phyloP scores from a whole-genome alignment of 164 flowering plant genomes.

The Akebia trifoliata region DNA sequence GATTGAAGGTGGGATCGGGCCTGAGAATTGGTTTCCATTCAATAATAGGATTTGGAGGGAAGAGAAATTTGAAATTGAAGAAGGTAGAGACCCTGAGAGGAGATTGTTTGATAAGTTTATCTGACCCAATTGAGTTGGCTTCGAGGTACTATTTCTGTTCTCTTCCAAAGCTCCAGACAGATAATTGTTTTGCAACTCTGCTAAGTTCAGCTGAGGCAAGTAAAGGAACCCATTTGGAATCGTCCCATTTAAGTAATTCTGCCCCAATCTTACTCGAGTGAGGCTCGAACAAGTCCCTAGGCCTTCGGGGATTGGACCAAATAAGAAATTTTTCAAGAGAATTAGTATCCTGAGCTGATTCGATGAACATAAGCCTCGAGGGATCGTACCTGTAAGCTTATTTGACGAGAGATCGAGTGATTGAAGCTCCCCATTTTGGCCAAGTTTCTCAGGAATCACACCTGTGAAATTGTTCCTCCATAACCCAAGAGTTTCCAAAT shows the following conservation, averaged over 20 bases:
- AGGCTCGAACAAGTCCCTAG: constrained; percentile 69
- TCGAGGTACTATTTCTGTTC: constrained; percentile 32
- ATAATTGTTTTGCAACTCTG: constrained; percentile 72
- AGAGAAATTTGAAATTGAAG: constrained; percentile 58
- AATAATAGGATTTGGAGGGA: constrained; percentile 62
- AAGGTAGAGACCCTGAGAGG: constrained; percentile 63
- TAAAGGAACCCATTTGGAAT: constrained; percentile 71
- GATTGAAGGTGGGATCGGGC: constrained; percentile 58
- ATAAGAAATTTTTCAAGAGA: constrained; percentile 68
- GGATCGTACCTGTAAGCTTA: constrained; percentile 90
- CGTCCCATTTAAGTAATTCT: constrained; percentile 87
- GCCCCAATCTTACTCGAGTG: constrained; percentile 66
- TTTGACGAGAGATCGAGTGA: constrained; percentile 79
- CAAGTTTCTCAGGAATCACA: constrained; percentile 60
- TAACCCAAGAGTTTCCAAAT: constrained; percentile 51
- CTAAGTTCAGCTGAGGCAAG: constrained; percentile 64
- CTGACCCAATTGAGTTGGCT: constrained; percentile 44
- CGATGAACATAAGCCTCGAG: constrained; percentile 51
- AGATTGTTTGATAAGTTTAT: constrained; percentile 72
- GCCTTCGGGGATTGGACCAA: constrained; percentile 77
- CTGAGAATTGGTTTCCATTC: constrained; percentile 60
- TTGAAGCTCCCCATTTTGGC: constrained; percentile 60
- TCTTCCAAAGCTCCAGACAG: constrained; percentile 60
- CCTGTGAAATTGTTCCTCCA: constrained; percentile 98
- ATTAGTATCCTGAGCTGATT: constrained; percentile 58